Percentiles rank a stretch among this genome's conserved stretches.
Conservation (phyloP, 352 stramenopile species). For the Pythium monospermum region DNA sequence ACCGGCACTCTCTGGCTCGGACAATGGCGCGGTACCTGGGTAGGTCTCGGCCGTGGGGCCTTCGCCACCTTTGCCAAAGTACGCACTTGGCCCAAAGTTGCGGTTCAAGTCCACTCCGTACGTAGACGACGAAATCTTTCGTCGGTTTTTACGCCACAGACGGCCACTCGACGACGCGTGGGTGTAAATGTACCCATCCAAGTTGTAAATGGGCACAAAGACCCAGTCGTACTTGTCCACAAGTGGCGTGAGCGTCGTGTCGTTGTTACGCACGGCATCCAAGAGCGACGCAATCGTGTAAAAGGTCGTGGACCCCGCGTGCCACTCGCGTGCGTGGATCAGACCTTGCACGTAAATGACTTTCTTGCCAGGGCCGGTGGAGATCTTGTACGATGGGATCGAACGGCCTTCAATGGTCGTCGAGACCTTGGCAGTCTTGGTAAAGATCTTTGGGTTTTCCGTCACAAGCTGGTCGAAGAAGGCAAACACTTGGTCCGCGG, state of each 20-base stretch:
- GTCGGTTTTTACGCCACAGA: constrained; percentile 32
- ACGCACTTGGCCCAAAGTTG: constrained; percentile 25
- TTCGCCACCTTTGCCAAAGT: constrained; percentile 21
- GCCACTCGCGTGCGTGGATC: constrained; percentile 33
- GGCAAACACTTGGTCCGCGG: constrained; percentile 21
- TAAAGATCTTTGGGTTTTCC: constrained; percentile 22
- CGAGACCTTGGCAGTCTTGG: constrained; percentile 24
- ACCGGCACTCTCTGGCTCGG: constrained; percentile 24
- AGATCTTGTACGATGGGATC: constrained; percentile 29
- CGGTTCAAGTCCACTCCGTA: constrained; percentile 32
- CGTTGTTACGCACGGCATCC: constrained; percentile 21
- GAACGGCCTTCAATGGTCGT: constrained; percentile 19
- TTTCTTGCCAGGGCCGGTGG: constrained; percentile 18
- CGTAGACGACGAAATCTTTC: constrained; percentile 9
- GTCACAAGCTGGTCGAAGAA: constrained; percentile 25
- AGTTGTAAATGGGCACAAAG: constrained; percentile 32
- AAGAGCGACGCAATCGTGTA: constrained; percentile 25
- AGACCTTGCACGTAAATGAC: constrained; percentile 26
- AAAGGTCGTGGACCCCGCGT: constrained; percentile 24
- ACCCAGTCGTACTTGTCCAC: constrained; percentile 28
- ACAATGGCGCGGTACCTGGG: constrained; percentile 23
- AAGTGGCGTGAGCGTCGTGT: constrained; percentile 18
- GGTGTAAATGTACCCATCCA: constrained; percentile 30
- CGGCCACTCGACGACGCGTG: constrained; percentile 17
- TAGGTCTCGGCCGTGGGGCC: constrained; percentile 19